Evolutionary conservation across 225 moss, liverwort and hornwort genomes (phyloP).

Genomic region (Bryum argenteum): DNA sequence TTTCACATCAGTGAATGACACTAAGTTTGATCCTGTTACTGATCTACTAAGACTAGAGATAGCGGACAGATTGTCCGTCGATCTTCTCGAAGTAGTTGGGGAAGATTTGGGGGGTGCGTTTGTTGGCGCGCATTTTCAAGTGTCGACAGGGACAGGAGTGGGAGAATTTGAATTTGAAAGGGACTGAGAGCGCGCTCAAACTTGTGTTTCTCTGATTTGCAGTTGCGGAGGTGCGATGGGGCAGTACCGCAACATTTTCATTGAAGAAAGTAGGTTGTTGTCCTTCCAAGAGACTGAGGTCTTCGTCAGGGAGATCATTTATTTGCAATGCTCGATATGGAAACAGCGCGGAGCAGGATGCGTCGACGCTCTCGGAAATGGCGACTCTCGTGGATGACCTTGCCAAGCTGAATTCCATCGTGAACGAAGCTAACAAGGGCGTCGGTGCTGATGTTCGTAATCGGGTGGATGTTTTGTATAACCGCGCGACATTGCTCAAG

Average conservation of each 20-base stretch:
- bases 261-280: constrained; percentile 27
- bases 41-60: neutral
- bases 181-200: neutral
- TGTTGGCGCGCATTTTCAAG: neutral
- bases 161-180: constrained; percentile 1
- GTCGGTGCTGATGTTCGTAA: constrained; percentile 86
- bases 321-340: constrained; percentile 43
- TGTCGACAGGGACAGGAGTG: neutral
- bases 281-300: constrained; percentile 17
- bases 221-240: constrained; percentile 38
- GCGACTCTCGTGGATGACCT: constrained; percentile 65
- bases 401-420: constrained; percentile 56
- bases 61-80: neutral
- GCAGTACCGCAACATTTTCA: constrained; percentile 22
- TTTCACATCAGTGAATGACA: neutral
- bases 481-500: constrained; percentile 75
- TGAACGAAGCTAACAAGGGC: constrained; percentile 63
- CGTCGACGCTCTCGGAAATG: constrained; percentile 72
- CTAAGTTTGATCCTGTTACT: neutral
- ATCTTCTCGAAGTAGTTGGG: neutral
- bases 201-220: constrained; percentile 10
- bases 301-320: constrained; percentile 21
- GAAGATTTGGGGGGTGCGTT: neutral
- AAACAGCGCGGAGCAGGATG: constrained; percentile 46
- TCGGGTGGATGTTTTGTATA: constrained; percentile 79